Conservation (phyloP, 345 rosid species). For the Clausena lansium region DNA sequence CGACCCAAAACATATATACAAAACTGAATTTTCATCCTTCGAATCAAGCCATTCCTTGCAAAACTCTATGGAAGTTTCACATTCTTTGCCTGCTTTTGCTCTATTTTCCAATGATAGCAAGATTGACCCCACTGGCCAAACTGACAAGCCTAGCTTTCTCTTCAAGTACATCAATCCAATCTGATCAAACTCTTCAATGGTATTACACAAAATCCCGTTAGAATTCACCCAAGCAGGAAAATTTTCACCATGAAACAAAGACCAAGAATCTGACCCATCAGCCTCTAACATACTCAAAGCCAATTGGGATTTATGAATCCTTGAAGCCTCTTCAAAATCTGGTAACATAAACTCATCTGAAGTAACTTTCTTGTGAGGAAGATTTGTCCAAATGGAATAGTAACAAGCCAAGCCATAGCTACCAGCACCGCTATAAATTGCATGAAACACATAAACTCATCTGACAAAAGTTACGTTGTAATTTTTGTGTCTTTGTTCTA, state of each 20-base stretch:
- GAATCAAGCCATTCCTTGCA: constrained; percentile 25
- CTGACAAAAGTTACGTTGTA: constrained; percentile 26
- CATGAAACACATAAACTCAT: constrained; percentile 25
- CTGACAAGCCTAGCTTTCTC: constrained; percentile 15
- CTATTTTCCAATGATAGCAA: constrained; percentile 9
- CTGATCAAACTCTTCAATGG: constrained; percentile 34
- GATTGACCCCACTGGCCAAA: constrained; percentile 33
- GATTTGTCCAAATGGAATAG: constrained; percentile 22
- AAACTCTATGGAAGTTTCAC: constrained; percentile 1
- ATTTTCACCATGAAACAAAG: constrained; percentile 33
- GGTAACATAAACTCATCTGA: constrained; percentile 17
- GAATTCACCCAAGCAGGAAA: constrained; percentile 5
- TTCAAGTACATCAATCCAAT: constrained; percentile 23
- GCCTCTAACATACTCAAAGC: constrained; percentile 39
- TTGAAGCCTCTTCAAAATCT: constrained; percentile 27
- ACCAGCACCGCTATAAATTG: constrained; percentile 15
- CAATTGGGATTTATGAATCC: constrained; percentile 18
- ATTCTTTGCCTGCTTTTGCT: neutral
- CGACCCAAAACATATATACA: constrained; percentile 30
- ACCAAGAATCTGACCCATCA: constrained; percentile 50
- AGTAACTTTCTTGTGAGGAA: constrained; percentile 11
- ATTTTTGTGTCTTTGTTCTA: constrained; percentile 17
- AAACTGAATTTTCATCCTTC: constrained; percentile 25
- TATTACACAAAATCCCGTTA: constrained; percentile 28
- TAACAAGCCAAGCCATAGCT: constrained; percentile 31